phyloP scores from a whole-genome alignment of 768 basidiomycete genomes.

The Boletus subparvulus region DNA sequence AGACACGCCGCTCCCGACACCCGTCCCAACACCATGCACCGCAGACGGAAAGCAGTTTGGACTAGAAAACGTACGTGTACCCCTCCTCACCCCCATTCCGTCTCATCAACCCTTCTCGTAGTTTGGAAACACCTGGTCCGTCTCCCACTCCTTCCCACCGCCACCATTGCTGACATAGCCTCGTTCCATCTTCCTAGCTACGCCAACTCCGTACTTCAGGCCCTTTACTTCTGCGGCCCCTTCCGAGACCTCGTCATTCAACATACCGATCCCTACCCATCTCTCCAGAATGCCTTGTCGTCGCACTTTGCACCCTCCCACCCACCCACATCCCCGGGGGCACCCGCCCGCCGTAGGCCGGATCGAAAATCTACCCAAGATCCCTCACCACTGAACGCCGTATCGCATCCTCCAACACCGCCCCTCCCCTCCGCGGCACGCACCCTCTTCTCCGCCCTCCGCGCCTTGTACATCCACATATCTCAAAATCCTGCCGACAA shows the following conservation, averaged over 20 bases:
- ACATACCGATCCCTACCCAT: conserved; percentile 50
- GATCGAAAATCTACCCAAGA: conserved; percentile 51
- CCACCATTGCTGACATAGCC: conserved; percentile 19
- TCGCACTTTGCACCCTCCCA: conserved; percentile 23
- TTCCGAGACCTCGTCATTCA: conserved; percentile 91
- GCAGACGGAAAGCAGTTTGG: conserved; percentile 90
- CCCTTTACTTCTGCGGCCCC: conserved; percentile 92
- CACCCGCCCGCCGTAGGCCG: conserved; percentile 50
- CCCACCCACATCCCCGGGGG: conserved; percentile 28
- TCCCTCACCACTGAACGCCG: conserved; percentile 25
- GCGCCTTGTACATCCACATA: conserved; percentile 85
- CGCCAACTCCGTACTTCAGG: conserved; percentile 97
- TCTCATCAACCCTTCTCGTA: conserved; percentile 32
- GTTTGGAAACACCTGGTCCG: conserved; percentile 97
- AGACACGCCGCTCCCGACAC: conserved; percentile 30
- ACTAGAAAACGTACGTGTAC: conserved; percentile 84
- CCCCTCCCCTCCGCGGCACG: conserved; percentile 61
- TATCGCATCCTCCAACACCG: conserved; percentile 34
- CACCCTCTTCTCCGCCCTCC: conserved; percentile 88
- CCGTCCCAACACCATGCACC: conserved; percentile 41
- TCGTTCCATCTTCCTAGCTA: conserved; percentile 53
- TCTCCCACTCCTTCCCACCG: conserved; percentile 4
- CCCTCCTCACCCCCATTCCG: neutral
- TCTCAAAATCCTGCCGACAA: conserved; percentile 73
- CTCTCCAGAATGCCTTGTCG: conserved; percentile 34